Evolutionary conservation across 768 basidiomycete species (phyloP).

Genomic region (Sarcomyxa edulis): DNA sequence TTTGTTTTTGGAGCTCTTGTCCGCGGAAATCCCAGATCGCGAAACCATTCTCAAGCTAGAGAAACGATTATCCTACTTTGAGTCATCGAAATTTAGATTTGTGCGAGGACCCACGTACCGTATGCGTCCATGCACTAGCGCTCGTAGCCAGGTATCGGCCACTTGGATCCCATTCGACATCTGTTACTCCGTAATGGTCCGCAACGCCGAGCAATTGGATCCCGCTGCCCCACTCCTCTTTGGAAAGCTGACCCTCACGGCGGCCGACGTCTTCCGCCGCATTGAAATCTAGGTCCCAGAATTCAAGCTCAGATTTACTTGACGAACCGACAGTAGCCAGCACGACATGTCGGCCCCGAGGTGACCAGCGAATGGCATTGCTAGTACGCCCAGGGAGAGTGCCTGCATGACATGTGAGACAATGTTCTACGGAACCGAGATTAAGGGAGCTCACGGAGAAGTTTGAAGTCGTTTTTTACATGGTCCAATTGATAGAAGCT

Average conservation of each 20-base stretch:
- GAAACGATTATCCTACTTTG: constrained; percentile 9
- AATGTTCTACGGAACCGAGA: constrained; percentile 7
- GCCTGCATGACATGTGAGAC: constrained; percentile 33
- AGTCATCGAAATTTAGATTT: too few relatives aligned
- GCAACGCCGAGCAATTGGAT: constrained; percentile 82
- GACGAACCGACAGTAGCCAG: constrained; percentile 95
- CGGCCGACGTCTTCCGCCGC: constrained; percentile 48
- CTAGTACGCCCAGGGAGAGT: constrained; percentile 77
- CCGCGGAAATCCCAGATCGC: constrained; percentile 98
- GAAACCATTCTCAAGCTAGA: constrained; percentile 92
- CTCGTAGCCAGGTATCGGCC: constrained; percentile 91
- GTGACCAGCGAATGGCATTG: constrained; percentile 96
- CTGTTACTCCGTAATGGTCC: constrained; percentile 97
- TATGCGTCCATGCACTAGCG: constrained; percentile 93
- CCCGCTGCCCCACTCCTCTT: constrained; percentile 79
- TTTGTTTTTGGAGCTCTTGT: constrained; percentile 85
- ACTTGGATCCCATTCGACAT: constrained; percentile 97
- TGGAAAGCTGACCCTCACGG: constrained; percentile 45
- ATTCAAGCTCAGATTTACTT: constrained; percentile 94
- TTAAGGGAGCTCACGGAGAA: constrained; percentile 56
- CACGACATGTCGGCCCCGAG: constrained; percentile 91
- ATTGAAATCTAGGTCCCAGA: constrained; percentile 97
- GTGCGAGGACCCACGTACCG: constrained; percentile 50
- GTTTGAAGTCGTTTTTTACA: constrained; percentile 89
- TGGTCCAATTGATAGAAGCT: constrained; percentile 94